Evolutionary conservation across 2,329 filamentous ascomycete species (phyloP), one percentile per base, ranked within the genome.

Genomic region (Penicillium paneum): DNA sequence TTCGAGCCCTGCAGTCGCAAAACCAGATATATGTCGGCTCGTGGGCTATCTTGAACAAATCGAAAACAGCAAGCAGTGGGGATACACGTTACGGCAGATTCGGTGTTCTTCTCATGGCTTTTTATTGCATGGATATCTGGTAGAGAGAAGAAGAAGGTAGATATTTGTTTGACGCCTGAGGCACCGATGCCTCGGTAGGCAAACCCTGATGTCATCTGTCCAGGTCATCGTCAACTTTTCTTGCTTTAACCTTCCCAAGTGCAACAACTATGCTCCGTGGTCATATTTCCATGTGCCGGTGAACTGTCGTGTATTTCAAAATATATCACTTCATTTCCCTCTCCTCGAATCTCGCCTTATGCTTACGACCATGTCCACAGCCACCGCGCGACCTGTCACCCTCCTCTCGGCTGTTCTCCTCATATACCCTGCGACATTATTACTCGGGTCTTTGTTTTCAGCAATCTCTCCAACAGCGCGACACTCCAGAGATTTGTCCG

Each of bases 391-490:
- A 52, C 55, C 58, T 42, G 51, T 58, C 8, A 12, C 54, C 47
- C 38, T 60, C 53, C 78, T 87, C 66, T 89, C 95, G 69, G 74
- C 80, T 24, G 77, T 87, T 21, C 81, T 96, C 29, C 71, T 78
- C 3, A 76, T 90, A 56, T 97, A 96, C 76, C 93, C 93, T 4
- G 64, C 78, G 26, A 87, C 92, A 7, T 85, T 99, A 54, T 60
- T 91, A 52, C 82, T 96, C 62, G 94, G 94, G 61, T 89, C 90
- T 28, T 67, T 95, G 62, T 97, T 90, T 80, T 87, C 88, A 42
- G 76, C 84, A 34, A 75, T 97, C 49, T 92, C 91, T 17, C 91
- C 91, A 1, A 77, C 84, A 56, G 85, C 85, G 11, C 86, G 84
- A 40, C 74, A 71, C 67, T 56, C 60, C 1, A 55, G 59, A 34